Base-by-base conservation (phyloP, 495 filamentous ascomycete species). In the Aspergillus heteromorphus region DNA sequence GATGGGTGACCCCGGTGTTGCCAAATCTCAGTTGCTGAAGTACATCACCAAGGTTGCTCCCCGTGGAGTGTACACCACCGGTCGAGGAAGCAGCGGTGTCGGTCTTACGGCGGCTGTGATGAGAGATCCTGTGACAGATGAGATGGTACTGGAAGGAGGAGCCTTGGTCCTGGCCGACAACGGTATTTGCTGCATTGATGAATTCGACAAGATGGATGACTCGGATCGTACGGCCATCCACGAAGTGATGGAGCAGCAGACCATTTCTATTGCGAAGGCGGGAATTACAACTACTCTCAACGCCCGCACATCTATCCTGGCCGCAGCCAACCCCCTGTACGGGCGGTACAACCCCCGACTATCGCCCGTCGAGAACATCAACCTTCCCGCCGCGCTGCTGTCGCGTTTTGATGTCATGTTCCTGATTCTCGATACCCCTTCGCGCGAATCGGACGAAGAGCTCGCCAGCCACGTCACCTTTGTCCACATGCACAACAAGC, bases 211-310 rank as follows among this genome's bases (percentile, higher is more conserved):
- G n/a, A n/a, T n/a, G 93, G 95, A 97, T 66, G 93, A 98, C 66
- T 80, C 82, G 50, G 95, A 97, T 69, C 82, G 93, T 54, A 97
- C 93, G 0, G 95, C 95, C 25, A 97, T 98, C 65, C 93, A 98
- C 79, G 93, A 98, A 84, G 93, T 98, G 27, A 98, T 98, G 93
- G 93, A 98, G 65, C 93, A 98, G 67, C 93, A 98, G 72, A 98
- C 93, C 47, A 98, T 98, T 53, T 95, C 89, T 51, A 97, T 98
- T 60, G 96, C 92, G 59, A 98, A 98, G 77, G 93, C 93, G 16
- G 93, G 93, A 56, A 98, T 98, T 68, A 93, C 84, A 40, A 98
- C 93, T 11, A 92, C 92, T 0, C 82, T 98, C 34, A 98, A 98
- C 64, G 93, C 93, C 2, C 87, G 93, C 43, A 96, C 93, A 13